Base-by-base conservation (phyloP, 139 green algal genomes). In the Pseudopediastrum boryanum region DNA sequence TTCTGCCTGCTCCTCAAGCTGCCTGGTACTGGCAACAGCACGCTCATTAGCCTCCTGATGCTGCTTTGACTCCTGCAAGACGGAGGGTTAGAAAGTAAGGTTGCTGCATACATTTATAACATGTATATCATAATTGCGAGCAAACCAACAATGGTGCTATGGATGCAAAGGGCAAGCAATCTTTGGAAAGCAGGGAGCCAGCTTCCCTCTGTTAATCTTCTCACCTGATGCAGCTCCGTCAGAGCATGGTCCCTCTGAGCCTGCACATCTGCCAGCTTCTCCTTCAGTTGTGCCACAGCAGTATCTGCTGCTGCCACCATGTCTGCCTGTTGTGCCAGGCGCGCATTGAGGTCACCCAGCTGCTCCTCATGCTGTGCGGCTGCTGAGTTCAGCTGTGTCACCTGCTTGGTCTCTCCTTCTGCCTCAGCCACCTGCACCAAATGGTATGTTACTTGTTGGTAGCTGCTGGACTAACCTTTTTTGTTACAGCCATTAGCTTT, bases 341-440 rank as follows among this genome's bases (percentile, higher is more conserved):
- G 25, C 10, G 56, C n/a, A 10, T 66, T 19, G 9, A n/a, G 25
- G 13, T 23, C 56, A 29, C 23, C 56, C 10, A 38, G 25, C 0
- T 35, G 39, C 44, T 77, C 44, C 33, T 42, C 56, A 54, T 44
- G 56, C 38, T 46, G 33, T 31, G 35, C 27, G 0, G 44, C 78
- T 27, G 31, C 41, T 0, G 9, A 21, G 39, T 35, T 27, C 43
- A 62, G 70, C 41, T 64, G 35, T 1, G 69, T 42, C 35, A 80
- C 63, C 42, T 78, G 80, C 16, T 80, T 71, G 3, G 33, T 38
- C n/a, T 78, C 71, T 4, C 51, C 48, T 66, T 89, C 64, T 46
- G 67, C 69, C 35, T 88, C 87, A 13, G 64, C 62, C 43, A 91
- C 69, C 85, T 86, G 33, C 35, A 62, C 35, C 67, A n/a, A 33